A percentile compares a stretch with the other conserved stretches of the same genome.
These are phyloP conservation scores for Musa acuminata DNA, from an alignment of 176 grass and related monocot genomes.

Conservation along the genomic window DNA sequence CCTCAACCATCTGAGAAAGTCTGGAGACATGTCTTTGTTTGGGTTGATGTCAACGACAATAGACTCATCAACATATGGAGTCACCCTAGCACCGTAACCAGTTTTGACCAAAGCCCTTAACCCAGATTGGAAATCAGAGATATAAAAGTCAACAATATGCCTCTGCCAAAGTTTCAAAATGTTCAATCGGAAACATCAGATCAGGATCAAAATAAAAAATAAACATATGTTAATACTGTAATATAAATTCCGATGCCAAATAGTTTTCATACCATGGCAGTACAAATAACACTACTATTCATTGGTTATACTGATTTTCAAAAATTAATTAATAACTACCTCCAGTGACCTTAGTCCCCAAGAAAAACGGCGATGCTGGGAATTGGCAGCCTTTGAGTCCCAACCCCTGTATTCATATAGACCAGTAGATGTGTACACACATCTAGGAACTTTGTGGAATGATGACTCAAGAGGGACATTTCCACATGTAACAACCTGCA, in stretches of 20 bases:
- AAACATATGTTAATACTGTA: not conserved
- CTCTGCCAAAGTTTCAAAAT: slow-evolving; percentile 36
- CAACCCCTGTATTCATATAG: slow-evolving; percentile 88
- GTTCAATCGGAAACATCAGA: slow-evolving; percentile 16
- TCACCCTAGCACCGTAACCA: slow-evolving; percentile 58
- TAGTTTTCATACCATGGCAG: not conserved
- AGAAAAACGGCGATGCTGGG: slow-evolving; percentile 61
- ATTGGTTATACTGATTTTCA: not conserved
- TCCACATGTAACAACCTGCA: slow-evolving; percentile 90
- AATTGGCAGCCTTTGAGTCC: slow-evolving; percentile 75
- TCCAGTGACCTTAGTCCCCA: slow-evolving; percentile 80
- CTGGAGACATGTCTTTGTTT: slow-evolving; percentile 78
- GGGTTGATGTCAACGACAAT: slow-evolving; percentile 70
- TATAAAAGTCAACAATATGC: slow-evolving; percentile 83
- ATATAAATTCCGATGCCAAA: too few species aligned
- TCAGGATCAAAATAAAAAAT: not conserved
- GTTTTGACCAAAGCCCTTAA: slow-evolving; percentile 90
- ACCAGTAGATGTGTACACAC: slow-evolving; percentile 88
- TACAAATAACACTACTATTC: not conserved
- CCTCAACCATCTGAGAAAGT: slow-evolving; percentile 75
- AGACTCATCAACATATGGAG: slow-evolving; percentile 79
- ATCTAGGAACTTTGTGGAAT: slow-evolving; percentile 85
- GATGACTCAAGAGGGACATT: slow-evolving; percentile 94
- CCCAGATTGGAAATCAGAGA: slow-evolving; percentile 96
- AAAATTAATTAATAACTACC: slow-evolving; percentile 29